Conservation (phyloP, 306 rosid genomes). For the Cotoneaster glaucophyllus region DNA sequence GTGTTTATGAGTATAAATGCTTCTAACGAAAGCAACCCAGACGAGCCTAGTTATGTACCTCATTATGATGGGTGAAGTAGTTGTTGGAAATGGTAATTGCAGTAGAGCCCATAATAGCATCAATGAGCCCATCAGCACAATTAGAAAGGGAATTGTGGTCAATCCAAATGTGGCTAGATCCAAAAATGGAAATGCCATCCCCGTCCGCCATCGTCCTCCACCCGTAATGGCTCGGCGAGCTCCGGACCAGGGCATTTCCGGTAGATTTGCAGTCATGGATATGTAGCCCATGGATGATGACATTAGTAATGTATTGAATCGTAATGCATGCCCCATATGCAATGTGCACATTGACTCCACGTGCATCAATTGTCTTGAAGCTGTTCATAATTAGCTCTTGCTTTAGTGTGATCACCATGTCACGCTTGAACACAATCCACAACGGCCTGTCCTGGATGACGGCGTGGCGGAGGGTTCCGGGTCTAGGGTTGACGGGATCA, state of each 20-base stretch:
- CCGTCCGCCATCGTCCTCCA: conserved; percentile 98
- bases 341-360: conserved; percentile 84
- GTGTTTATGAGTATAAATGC: no score
- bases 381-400: conserved; percentile 95
- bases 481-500: conserved; percentile 63
- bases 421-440: conserved; percentile 95
- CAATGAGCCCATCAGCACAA: conserved; percentile 89
- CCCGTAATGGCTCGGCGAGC: conserved; percentile 87
- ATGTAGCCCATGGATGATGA: conserved; percentile 81
- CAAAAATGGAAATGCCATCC: conserved; percentile 76
- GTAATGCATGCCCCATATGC: conserved; percentile 91
- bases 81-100: conserved; percentile 88
- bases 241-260: conserved; percentile 92
- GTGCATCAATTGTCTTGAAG: conserved; percentile 89
- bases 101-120: conserved; percentile 89
- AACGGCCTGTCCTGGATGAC: conserved; percentile 79
- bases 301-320: conserved; percentile 70
- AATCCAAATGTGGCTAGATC: conserved; percentile 81
- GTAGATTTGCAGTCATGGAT: conserved; percentile 85
- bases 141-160: conserved; percentile 83
- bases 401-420: conserved; percentile 87
- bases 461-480: conserved; percentile 91
- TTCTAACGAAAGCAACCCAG: neutral
- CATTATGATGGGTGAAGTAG: conserved; percentile 87
- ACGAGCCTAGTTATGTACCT: conserved; percentile 28